phyloP scores from a whole-genome alignment of 208 protist species.

The Naegleria lovaniensis region DNA sequence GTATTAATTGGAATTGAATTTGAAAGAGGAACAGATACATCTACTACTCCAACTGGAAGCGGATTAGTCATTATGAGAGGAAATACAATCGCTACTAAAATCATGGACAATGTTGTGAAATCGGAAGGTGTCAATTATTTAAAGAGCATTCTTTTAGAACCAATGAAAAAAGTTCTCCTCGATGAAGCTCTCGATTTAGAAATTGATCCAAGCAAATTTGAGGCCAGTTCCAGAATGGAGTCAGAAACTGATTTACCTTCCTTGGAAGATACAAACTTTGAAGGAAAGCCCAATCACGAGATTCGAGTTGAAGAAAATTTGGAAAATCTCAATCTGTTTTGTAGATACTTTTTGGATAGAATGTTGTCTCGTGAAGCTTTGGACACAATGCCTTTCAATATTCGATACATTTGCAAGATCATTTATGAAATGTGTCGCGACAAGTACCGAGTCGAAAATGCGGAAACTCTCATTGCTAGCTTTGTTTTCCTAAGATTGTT shows the following conservation, averaged over 20 bases:
- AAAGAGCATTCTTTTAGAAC: background rate
- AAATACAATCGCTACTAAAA: background rate
- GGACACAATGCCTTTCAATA: background rate
- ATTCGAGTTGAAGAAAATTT: background rate
- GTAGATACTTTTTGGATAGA: background rate
- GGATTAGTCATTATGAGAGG: background rate
- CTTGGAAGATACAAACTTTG: background rate
- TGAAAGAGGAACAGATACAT: conserved; percentile 16
- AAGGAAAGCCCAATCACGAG: background rate
- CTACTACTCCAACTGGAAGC: background rate
- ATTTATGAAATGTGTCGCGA: background rate
- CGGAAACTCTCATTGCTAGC: conserved; percentile 8
- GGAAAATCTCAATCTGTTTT: background rate
- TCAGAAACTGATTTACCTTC: background rate
- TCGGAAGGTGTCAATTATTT: background rate
- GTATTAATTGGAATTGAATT: conserved; percentile 6
- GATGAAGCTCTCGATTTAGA: conserved; percentile 1
- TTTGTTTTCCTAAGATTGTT: conserved; percentile 26
- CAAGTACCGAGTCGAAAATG: background rate
- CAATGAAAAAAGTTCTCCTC: background rate
- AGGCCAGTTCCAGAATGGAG: background rate
- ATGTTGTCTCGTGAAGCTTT: background rate
- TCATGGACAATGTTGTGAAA: background rate
- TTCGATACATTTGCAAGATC: background rate
- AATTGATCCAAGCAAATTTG: background rate